A percentile compares a stretch with the other conserved stretches of the same genome.
These are phyloP conservation scores for Penicillium hesseltinei DNA, from an alignment of 2,329 filamentous ascomycete species.

Conservation along the genomic window DNA sequence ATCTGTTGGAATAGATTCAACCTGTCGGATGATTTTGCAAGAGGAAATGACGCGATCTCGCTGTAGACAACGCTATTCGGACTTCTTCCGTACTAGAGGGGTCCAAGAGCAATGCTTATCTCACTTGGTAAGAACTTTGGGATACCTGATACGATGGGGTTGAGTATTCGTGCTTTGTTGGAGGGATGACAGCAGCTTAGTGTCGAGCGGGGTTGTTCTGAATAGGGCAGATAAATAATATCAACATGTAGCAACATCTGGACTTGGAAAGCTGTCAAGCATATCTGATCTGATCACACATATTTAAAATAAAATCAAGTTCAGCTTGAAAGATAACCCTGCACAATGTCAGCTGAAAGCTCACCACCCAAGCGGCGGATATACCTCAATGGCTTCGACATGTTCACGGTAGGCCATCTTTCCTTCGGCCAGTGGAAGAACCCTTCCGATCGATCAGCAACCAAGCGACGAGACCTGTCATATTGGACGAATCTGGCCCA, in stretches of 20 bases:
- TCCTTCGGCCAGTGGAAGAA: constrained; percentile 35
- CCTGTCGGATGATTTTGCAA: neutral
- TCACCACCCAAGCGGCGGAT: constrained; percentile 15
- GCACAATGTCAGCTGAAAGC: neutral
- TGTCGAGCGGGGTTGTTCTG: neutral
- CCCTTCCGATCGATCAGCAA: constrained; percentile 35
- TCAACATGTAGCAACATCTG: neutral
- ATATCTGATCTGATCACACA: neutral
- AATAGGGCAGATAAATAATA: neutral
- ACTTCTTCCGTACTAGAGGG: neutral
- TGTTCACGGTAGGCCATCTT: constrained; percentile 40
- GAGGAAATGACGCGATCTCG: neutral
- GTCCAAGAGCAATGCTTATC: neutral
- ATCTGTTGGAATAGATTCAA: neutral
- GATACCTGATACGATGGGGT: neutral
- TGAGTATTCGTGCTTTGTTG: neutral
- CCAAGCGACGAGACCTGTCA: constrained; percentile 38
- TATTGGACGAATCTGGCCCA: constrained; percentile 49
- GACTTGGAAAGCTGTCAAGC: neutral
- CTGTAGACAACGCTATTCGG: neutral
- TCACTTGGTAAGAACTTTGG: neutral
- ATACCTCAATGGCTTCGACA: constrained; percentile 43
- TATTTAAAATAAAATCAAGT: neutral
- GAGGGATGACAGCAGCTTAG: neutral
- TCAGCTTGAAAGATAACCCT: neutral